Conservation (phyloP, 257 asterid genomes). For the Ehretia macrophylla region DNA sequence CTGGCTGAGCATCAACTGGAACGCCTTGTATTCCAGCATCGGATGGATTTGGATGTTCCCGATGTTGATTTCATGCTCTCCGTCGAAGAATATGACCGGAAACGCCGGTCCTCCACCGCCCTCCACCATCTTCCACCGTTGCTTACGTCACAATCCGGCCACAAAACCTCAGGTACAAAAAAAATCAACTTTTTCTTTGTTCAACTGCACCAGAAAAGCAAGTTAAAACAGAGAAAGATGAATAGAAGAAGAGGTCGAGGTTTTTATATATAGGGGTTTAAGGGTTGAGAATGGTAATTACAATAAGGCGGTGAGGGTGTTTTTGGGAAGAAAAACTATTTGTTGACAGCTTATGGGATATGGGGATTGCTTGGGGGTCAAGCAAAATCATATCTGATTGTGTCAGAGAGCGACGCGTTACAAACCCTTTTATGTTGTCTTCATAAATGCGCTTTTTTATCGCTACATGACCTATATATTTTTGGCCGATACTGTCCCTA, state of each 20-base stretch:
- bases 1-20: slow-evolving; percentile 67
- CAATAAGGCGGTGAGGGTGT: slow-evolving; percentile 21
- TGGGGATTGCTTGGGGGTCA: slow-evolving; percentile 27
- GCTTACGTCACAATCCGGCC: background rate
- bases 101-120: slow-evolving; percentile 53
- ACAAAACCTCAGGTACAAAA: background rate
- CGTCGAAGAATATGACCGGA: slow-evolving; percentile 75
- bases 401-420: slow-evolving; percentile 13
- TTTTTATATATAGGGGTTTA: slow-evolving; percentile 19
- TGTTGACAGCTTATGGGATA: background rate
- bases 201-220: background rate
- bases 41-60: slow-evolving; percentile 54
- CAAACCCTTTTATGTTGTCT: background rate
- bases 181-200: background rate
- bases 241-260: background rate
- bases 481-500: too few relatives aligned
- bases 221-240: too few relatives aligned
- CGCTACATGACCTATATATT: background rate
- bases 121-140: slow-evolving; percentile 45
- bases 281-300: slow-evolving; percentile 1
- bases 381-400: slow-evolving; percentile 8
- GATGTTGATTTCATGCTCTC: slow-evolving; percentile 68
- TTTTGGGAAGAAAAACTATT: slow-evolving; percentile 5
- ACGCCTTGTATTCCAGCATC: slow-evolving; percentile 63
- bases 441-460: background rate